Base-by-base conservation (phyloP, 768 basidiomycete genomes). In the Botryobasidium botryosum region DNA sequence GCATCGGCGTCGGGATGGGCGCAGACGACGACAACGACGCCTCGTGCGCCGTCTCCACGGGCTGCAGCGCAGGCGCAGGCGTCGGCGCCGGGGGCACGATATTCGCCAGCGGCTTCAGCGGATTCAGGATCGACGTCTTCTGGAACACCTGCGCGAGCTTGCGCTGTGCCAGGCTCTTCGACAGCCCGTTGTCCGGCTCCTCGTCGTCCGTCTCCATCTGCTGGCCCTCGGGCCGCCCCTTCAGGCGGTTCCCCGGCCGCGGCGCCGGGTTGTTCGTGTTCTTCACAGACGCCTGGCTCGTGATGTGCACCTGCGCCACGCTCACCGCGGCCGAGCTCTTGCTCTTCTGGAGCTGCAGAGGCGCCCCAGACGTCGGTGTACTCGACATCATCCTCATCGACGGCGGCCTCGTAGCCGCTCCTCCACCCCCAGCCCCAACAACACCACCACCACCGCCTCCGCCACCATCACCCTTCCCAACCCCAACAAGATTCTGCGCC, bases 301-400 rank as follows among this genome's bases (percentile, higher is more conserved):
- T 50, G 23, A 54, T 57, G 36, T 43, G 51, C 56, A 66, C 47
- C 28, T 23, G 52, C 42, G 51, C 58, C 51, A 38, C 59, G 40
- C 25, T 78, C 12, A 72, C 53, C 4, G 75, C 78, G 7, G 66
- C 74, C 1, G 70, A 54, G 50, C 73, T 72, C 63, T 78, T 80
- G 47, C 66, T 72, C 42, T 65, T 61, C 35, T 61, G 60, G 41
- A 76, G 56, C n/a, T n/a, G n/a, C n/a, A n/a, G n/a, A n/a, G n/a
- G n/a, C n/a, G n/a, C n/a, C n/a, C n/a, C n/a, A n/a, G n/a, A n/a
- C n/a, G n/a, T n/a, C n/a, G n/a, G n/a, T n/a, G n/a, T n/a, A n/a
- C n/a, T n/a, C n/a, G n/a, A n/a, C n/a, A n/a, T n/a, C n/a, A n/a
- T n/a, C n/a, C n/a, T n/a, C n/a, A n/a, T n/a, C n/a, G n/a, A n/a